Conservation (phyloP, 2,329 filamentous ascomycete genomes). For the Colletotrichum sp. region DNA sequence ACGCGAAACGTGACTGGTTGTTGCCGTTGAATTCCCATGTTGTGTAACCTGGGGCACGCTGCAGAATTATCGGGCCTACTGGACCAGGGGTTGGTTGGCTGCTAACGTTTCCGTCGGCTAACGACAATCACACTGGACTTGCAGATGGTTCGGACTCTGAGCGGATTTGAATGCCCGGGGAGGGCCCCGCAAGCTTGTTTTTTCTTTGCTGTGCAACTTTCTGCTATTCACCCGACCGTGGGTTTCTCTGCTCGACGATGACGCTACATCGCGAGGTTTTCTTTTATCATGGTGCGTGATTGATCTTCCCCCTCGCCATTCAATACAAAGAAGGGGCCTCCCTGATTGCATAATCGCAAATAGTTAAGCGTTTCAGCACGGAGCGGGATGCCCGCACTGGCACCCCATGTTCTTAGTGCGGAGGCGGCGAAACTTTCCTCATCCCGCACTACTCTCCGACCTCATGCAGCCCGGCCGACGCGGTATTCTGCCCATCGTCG, state of each 20-base stretch:
- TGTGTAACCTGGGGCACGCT: background rate
- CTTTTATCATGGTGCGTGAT: background rate
- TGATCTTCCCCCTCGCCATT: background rate
- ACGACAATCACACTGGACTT: background rate
- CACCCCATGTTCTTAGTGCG: background rate
- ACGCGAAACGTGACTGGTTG: background rate
- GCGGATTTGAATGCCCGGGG: rapidly evolving
- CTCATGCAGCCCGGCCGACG: background rate
- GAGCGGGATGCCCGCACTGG: background rate
- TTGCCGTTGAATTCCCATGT: background rate
- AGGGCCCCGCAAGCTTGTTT: background rate
- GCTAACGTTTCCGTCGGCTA: background rate
- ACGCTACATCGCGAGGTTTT: background rate
- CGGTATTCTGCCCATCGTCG: background rate
- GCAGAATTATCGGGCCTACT: background rate
- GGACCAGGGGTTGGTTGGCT: background rate
- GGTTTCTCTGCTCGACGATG: background rate
- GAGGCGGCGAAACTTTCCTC: background rate
- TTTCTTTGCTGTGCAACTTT: background rate
- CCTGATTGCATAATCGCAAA: background rate
- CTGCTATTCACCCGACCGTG: rapidly evolving
- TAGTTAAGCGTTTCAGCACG: background rate
- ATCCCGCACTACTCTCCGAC: background rate
- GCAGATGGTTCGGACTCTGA: background rate
- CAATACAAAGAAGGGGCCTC: background rate